phyloP scores from a whole-genome alignment of 305 asterid species.

The Lippia alba region DNA sequence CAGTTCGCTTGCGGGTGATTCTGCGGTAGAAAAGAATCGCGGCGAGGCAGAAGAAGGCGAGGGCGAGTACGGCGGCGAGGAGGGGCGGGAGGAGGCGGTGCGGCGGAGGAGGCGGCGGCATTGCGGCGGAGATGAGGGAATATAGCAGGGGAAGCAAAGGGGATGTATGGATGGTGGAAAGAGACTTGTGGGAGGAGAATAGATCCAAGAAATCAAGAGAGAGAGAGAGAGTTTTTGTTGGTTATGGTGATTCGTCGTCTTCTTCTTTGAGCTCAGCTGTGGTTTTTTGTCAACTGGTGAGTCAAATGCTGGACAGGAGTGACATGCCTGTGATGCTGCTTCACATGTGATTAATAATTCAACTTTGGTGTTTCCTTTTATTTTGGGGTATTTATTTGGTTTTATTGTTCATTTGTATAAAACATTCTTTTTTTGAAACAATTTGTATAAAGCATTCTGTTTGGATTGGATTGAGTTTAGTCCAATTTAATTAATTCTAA shows the following conservation, averaged over 20 bases:
- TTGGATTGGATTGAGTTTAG: too few relatives aligned
- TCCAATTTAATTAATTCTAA: too few relatives aligned
- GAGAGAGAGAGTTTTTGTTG: constrained; percentile 32
- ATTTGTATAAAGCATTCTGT: too few relatives aligned
- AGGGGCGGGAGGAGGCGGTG: constrained; percentile 52
- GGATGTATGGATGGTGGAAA: constrained; percentile 43
- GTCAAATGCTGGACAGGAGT: constrained; percentile 43
- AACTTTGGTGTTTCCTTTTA: too few relatives aligned
- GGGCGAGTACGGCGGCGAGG: constrained; percentile 44
- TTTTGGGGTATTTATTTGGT: too few relatives aligned
- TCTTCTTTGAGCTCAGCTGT: constrained; percentile 35
- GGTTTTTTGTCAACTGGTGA: constrained; percentile 48
- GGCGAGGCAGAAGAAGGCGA: constrained; percentile 52
- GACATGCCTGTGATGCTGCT: constrained; percentile 40
- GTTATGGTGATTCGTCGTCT: constrained; percentile 39
- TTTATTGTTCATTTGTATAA: too few relatives aligned
- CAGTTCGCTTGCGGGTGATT: constrained; percentile 74
- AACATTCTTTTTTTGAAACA: too few relatives aligned
- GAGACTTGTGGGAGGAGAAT: constrained; percentile 44
- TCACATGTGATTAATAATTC: not conserved
- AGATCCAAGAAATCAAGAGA: constrained; percentile 30
- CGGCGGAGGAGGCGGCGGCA: constrained; percentile 62
- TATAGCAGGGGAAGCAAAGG: constrained; percentile 37
- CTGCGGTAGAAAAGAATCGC: constrained; percentile 64
- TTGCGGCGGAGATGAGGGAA: constrained; percentile 38